These are phyloP conservation scores for Penicillium fuscoglaucum DNA, from an alignment of 2,329 filamentous ascomycete species.

Conservation along the genomic window DNA sequence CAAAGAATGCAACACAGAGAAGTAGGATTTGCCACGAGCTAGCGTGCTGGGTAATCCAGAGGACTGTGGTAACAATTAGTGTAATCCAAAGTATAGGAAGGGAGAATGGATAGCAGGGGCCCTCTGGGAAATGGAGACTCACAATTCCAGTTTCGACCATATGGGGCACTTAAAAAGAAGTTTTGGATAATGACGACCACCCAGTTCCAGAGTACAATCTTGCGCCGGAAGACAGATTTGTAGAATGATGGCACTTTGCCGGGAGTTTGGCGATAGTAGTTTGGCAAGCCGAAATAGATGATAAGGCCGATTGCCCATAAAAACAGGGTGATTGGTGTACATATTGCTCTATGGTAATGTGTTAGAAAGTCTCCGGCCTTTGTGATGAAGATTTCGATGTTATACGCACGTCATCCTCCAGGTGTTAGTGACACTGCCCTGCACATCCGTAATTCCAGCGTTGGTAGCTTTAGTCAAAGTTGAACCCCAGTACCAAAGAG, in stretches of 20 bases:
- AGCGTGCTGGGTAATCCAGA: constrained; percentile 60
- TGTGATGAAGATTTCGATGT: neutral
- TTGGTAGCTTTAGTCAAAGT: constrained; percentile 51
- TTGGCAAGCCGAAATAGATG: constrained; percentile 62
- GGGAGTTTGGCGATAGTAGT: constrained; percentile 65
- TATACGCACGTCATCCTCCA: constrained; percentile 47
- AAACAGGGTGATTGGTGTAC: constrained; percentile 58
- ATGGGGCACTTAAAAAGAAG: constrained; percentile 65
- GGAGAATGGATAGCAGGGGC: no score
- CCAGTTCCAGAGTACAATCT: constrained; percentile 68
- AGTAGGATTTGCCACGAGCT: constrained; percentile 58
- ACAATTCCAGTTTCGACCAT: constrained; percentile 67
- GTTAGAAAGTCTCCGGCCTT: constrained; percentile 17
- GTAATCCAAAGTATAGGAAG: neutral
- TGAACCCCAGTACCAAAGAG: constrained; percentile 67
- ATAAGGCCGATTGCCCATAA: constrained; percentile 58
- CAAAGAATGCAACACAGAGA: constrained; percentile 50
- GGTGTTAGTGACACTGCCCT: constrained; percentile 41
- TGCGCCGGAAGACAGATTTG: constrained; percentile 59
- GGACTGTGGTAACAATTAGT: constrained; percentile 35
- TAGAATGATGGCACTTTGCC: constrained; percentile 67
- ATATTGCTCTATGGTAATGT: constrained; percentile 48
- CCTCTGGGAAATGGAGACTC: constrained; percentile 13
- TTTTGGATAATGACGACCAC: constrained; percentile 64
- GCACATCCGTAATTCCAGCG: constrained; percentile 42